Conservation (phyloP, 179 eudicot genomes). For the Drosera spatulata region DNA sequence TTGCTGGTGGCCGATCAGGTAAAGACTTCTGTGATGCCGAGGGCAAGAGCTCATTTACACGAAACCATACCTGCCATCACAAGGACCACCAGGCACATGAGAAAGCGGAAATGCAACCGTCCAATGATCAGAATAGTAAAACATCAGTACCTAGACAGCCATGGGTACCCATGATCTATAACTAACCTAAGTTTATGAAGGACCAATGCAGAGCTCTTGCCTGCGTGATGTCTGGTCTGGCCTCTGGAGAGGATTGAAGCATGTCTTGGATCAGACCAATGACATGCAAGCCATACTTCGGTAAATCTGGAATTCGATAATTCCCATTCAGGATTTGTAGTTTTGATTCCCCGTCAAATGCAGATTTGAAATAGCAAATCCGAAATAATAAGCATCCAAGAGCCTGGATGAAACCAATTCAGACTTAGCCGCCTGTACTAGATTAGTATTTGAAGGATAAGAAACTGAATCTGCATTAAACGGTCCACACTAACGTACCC, state of each 20-base stretch:
- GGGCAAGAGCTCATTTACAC: slow-evolving; percentile 80
- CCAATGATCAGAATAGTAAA: slow-evolving; percentile 1
- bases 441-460: too few species aligned
- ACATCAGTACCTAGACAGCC: slow-evolving; percentile 24
- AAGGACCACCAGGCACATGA: slow-evolving; percentile 4
- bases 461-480: too few species aligned
- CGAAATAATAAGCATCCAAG: slow-evolving; percentile 95
- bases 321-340: slow-evolving; percentile 91
- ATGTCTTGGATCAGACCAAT: slow-evolving; percentile 67
- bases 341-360: slow-evolving; percentile 99
- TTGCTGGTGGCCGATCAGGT: slow-evolving; percentile 82
- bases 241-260: slow-evolving; percentile 90
- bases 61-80: slow-evolving; percentile 88
- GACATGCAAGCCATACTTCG: slow-evolving; percentile 63
- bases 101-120: neutral
- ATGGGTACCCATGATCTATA: slow-evolving; percentile 29
- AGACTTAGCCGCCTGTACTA: neutral
- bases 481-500: slow-evolving; percentile 53
- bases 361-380: slow-evolving; percentile 88
- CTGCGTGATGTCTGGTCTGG: slow-evolving; percentile 99
- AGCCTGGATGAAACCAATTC: slow-evolving; percentile 44
- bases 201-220: slow-evolving; percentile 91
- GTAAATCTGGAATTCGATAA: slow-evolving; percentile 87
- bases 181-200: slow-evolving; percentile 80
- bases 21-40: slow-evolving; percentile 69